Evolutionary conservation across 371 early-diverging fungal genomes (phyloP), one percentile per base, ranked within the genome.

Genomic region (Mortierella sp.): DNA sequence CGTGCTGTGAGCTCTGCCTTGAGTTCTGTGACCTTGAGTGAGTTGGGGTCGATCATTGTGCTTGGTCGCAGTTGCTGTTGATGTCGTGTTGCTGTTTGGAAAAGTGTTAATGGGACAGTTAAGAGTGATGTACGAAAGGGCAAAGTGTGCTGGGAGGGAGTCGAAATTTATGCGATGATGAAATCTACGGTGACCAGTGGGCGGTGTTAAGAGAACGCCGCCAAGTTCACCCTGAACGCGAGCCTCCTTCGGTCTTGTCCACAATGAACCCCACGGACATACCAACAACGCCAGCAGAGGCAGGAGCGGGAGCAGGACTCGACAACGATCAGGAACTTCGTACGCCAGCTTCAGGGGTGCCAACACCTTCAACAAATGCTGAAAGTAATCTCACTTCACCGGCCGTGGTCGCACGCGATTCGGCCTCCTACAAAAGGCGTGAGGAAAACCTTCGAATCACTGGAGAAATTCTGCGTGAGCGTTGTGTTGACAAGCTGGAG

Each of bases 1-100:
- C 95, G 91, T 7, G 89, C 88, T 8, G 88, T 79, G 6, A 96
- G 89, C 83, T 94, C 94, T 76, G 88, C 88, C 75, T 92, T 91
- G 74, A 96, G 89, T 60, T 96, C 96, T 12, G 91, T 90, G 35
- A 96, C 96, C 71, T 93, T 93, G 77, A 93, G 88, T 35, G 82
- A 24, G 72, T 82, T 78, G 44, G 70, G 84, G 74, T 85, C 85
- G 70, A 81, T 79, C 79, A 81, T 81, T 41, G 55, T 70, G 38
- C 18, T 41, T 41, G 35, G 35, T 63, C n/a, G n/a, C n/a, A n/a
- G 16, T 35, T 32, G 48, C 41, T 32, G 65, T 72, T 75, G 56
- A 51, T 27, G 71, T 35, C n/a, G 38, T n/a, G 41, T 58, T n/a
- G 55, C n/a, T 71, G 73, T 7, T 38, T 58, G n/a, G 49, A 72